A percentile compares a stretch with the other conserved stretches of the same genome.
Evolutionary conservation across 75 land plant species (phyloP).

Genomic region (Picea glauca): DNA sequence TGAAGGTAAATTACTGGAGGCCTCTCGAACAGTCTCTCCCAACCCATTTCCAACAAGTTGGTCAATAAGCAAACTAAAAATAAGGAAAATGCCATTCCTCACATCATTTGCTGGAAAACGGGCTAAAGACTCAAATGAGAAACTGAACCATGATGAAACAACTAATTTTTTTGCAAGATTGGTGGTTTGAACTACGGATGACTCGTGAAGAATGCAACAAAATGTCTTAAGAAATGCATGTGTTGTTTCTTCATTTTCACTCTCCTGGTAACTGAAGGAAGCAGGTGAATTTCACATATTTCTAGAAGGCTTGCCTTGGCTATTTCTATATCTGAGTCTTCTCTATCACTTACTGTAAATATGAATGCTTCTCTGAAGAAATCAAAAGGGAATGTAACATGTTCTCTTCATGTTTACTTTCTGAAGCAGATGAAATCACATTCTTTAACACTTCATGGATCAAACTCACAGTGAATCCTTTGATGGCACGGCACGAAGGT

Average conservation of each 20-base stretch:
- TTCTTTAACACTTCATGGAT: constrained; percentile 25
- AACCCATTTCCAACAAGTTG: constrained; percentile 38
- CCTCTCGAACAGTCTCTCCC: constrained; percentile 49
- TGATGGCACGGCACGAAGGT: constrained; percentile 34
- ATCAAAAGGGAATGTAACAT: constrained; percentile 33
- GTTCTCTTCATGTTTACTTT: constrained; percentile 20
- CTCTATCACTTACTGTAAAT: constrained; percentile 19
- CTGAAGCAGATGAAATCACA: constrained; percentile 28
- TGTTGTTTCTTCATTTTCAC: constrained; percentile 54
- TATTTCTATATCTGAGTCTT: constrained; percentile 11
- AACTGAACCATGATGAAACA: constrained; percentile 60
- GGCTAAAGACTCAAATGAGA: constrained; percentile 67
- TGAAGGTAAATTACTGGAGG: constrained; percentile 40
- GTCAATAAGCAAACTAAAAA: constrained; percentile 57
- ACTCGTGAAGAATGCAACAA: constrained; percentile 40
- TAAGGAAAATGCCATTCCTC: constrained; percentile 25
- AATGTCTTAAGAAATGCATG: constrained; percentile 52
- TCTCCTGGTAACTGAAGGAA: constrained; percentile 44
- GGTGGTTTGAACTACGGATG: constrained; percentile 16
- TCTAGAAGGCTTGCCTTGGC: constrained; percentile 24
- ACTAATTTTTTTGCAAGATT: constrained; percentile 43
- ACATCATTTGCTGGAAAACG: constrained; percentile 51
- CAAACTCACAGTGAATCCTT: constrained; percentile 19
- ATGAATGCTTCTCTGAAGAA: constrained; percentile 59
- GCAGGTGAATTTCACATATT: constrained; percentile 39